Conservation (phyloP, 179 eudicot species). For the Camellia oleifera region DNA sequence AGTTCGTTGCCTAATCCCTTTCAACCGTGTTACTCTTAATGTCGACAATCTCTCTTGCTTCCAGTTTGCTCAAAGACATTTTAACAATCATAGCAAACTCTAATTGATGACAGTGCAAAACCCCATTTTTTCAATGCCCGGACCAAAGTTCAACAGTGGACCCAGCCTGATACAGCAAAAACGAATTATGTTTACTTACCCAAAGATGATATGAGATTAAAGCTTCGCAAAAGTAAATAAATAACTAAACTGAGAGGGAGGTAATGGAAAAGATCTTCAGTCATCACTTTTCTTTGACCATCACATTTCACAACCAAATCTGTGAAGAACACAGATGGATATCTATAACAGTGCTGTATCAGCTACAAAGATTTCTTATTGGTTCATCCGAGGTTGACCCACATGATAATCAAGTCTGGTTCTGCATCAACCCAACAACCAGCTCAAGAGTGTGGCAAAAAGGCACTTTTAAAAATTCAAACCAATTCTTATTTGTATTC, state of each 20-base stretch:
- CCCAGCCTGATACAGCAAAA: slow-evolving; percentile 11
- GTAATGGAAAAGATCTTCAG: too few relatives aligned
- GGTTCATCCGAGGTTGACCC: slow-evolving; percentile 18
- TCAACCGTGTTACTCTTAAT: slow-evolving; percentile 1
- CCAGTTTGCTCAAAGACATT: slow-evolving; percentile 17
- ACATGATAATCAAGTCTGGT: slow-evolving; percentile 12
- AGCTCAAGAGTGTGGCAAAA: slow-evolving; percentile 10
- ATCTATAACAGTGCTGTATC: slow-evolving; percentile 28
- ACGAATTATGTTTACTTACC: slow-evolving; percentile 18
- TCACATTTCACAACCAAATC: slow-evolving; percentile 21
- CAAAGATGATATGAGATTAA: slow-evolving; percentile 4
- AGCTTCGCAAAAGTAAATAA: background rate
- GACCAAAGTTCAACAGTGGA: slow-evolving; percentile 12
- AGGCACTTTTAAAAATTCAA: background rate
- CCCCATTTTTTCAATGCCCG: background rate
- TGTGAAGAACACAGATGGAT: slow-evolving; percentile 27
- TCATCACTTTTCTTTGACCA: slow-evolving; percentile 16
- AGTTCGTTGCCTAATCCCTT: slow-evolving; percentile 15
- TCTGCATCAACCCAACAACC: slow-evolving; percentile 9
- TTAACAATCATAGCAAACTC: slow-evolving; percentile 17
- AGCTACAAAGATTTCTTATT: slow-evolving; percentile 23
- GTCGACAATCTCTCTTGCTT: slow-evolving; percentile 14
- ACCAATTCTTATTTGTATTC: background rate
- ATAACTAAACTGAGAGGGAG: background rate
- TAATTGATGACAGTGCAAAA: slow-evolving; percentile 11